Percentiles rank a stretch among this genome's conserved stretches.
These are phyloP conservation scores for Fusarium succisae DNA, from an alignment of 2,329 filamentous ascomycete genomes.

Conservation along the genomic window DNA sequence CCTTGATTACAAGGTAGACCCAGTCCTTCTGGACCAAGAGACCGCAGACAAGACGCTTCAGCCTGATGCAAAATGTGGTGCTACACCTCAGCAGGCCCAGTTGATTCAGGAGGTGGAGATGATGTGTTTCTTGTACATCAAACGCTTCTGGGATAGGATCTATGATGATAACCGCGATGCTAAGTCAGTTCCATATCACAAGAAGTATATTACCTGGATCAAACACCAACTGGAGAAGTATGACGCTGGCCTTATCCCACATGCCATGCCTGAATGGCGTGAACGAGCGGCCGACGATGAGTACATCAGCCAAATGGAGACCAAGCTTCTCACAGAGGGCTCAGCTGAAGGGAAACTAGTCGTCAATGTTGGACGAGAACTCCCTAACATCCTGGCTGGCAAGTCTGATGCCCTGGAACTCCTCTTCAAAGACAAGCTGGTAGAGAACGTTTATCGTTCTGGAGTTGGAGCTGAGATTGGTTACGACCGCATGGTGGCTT, in stretches of 20 bases:
- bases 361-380: neutral
- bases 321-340: neutral
- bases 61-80: neutral
- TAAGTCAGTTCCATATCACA: neutral
- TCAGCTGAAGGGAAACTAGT: neutral
- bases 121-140: slow-evolving; percentile 10
- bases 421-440: slow-evolving; percentile 2
- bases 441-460: slow-evolving; percentile 1
- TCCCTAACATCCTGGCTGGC: neutral
- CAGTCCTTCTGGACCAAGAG: neutral
- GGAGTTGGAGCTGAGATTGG: neutral
- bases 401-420: neutral
- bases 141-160: neutral
- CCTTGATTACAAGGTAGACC: slow-evolving; percentile 2
- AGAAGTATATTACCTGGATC: slow-evolving; percentile 4
- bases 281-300: neutral
- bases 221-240: neutral
- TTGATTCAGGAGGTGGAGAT: slow-evolving; percentile 2
- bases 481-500: neutral
- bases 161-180: neutral
- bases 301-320: neutral
- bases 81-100: neutral
- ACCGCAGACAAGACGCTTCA: neutral
- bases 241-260: neutral
- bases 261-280: neutral